These are phyloP conservation scores for Chaetomiaceae sp. DNA, from an alignment of 2,329 filamentous ascomycete genomes.

Conservation along the genomic window DNA sequence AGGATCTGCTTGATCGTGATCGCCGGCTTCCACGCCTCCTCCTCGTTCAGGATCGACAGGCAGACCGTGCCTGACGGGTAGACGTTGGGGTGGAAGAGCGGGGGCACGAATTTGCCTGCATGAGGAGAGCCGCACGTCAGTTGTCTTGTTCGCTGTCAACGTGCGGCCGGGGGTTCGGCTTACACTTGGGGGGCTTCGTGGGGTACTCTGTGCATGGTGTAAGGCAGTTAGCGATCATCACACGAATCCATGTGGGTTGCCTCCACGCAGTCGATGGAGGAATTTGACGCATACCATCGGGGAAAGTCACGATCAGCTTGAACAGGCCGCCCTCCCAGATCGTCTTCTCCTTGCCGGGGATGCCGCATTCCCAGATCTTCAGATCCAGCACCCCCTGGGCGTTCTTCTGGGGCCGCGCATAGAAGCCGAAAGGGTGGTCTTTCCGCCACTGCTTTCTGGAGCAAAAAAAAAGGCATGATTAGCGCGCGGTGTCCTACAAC, in stretches of 20 bases:
- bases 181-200: constrained; percentile 98
- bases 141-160: too few relatives aligned
- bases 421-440: constrained; percentile 97
- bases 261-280: background rate
- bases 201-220: constrained; percentile 72
- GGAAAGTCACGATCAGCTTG: constrained; percentile 88
- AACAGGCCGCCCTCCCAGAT: constrained; percentile 98
- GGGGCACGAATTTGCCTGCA: constrained; percentile 89
- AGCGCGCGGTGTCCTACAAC: constrained; percentile 2
- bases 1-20: constrained; percentile 99
- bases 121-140: constrained; percentile 15
- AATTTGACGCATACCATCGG: constrained; percentile 62
- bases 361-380: constrained; percentile 93
- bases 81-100: constrained; percentile 96
- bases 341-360: constrained; percentile 93
- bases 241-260: background rate
- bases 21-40: constrained; percentile 96
- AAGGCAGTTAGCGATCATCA: constrained; percentile 18
- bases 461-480: constrained; percentile 4
- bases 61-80: constrained; percentile 98
- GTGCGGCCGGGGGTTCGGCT: constrained; percentile 30
- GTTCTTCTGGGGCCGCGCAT: constrained; percentile 78
- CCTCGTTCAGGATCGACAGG: constrained; percentile 93
- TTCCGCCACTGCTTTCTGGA: constrained; percentile 89
- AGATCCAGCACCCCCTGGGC: constrained; percentile 78